phyloP scores from a whole-genome alignment of 768 basidiomycete genomes.

The Paxillus rubicundulus region DNA sequence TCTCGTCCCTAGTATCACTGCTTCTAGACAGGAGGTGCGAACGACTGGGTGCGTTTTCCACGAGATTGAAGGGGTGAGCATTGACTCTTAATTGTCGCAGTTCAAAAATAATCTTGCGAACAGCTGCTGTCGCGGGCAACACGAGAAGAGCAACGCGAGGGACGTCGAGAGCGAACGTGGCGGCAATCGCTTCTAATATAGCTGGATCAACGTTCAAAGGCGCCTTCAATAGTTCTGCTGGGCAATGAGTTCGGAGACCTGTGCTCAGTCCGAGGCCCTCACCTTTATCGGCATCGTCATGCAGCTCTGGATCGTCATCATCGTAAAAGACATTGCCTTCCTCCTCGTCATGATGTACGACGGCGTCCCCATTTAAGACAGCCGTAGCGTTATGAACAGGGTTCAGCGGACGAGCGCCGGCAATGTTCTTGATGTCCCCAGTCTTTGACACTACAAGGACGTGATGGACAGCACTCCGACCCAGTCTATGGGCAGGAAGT shows the following conservation, averaged over 20 bases:
- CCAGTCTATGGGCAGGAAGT: conserved; percentile 25
- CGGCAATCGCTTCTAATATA: conserved; percentile 65
- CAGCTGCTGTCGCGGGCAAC: conserved; percentile 57
- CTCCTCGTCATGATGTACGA: not conserved
- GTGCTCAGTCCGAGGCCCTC: not conserved
- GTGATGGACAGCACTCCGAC: conserved; percentile 43
- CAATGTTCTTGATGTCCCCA: conserved; percentile 53
- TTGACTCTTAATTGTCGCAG: conserved; percentile 64
- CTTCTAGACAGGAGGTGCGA: conserved; percentile 40
- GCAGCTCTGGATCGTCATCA: conserved; percentile 17
- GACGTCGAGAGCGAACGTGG: conserved; percentile 71
- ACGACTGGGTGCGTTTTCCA: conserved; percentile 41
- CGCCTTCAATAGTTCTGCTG: conserved; percentile 43
- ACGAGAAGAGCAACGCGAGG: conserved; percentile 66
- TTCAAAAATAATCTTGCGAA: conserved; percentile 63
- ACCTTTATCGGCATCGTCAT: conserved; percentile 24
- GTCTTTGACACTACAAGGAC: conserved; percentile 59
- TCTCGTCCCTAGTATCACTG: conserved; percentile 36
- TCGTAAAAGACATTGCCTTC: conserved; percentile 24
- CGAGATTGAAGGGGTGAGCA: conserved; percentile 59
- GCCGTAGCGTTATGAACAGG: not conserved
- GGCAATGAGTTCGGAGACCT: conserved; percentile 7
- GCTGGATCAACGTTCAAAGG: conserved; percentile 54
- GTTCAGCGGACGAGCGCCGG: conserved; percentile 36
- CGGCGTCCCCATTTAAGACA: not conserved